Base-by-base conservation (phyloP, 768 basidiomycete species). In the Psilocybe subaeruginosa region DNA sequence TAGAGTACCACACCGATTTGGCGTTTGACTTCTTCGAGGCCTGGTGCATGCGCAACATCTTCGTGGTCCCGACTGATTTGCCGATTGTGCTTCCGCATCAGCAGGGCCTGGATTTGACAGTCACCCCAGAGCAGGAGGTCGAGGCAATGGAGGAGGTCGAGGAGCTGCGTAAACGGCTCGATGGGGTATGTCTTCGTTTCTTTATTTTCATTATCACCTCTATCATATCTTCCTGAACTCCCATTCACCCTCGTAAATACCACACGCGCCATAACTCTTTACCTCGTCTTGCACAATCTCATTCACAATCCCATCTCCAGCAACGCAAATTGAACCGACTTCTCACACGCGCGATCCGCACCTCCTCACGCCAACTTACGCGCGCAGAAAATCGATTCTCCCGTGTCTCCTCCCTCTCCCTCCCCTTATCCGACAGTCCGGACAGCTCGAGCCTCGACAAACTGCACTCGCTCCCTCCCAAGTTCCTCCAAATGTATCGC, bases 11-110 rank as follows among this genome's bases (percentile, higher is more conserved):
- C 66, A 89, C 92, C 47, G 95, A 97, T 69, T 83, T 93, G 48
- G 95, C 94, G 0, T 93, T 96, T 61, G 95, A 97, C 72, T 91
- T 90, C 70, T 92, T 97, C 68, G 94, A 95, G 74, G 89, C 88
- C 0, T 97, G 95, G 94, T 88, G 87, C 9, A 73, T 95, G 69
- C 80, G 93, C 45, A 97, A 97, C 74, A 90, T 95, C 59, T 97
- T 97, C 68, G 84, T 87, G 54, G 82, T 95, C 14, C 85, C 88
- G 0, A 78, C 83, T 2, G 86, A 88, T 61, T 68, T 93, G 35
- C 88, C 88, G 0, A 76, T 93, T 33, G 86, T 93, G 14, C 80
- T 88, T 3, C 90, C 90, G 3, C 92, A 93, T 68, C 94, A 96
- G 59, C 81, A 82, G 54, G 84, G 85, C 0, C 75, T 94, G 31